These are phyloP conservation scores for Diaporthe sp. DNA, from an alignment of 2,329 filamentous ascomycete species.

Conservation along the genomic window DNA sequence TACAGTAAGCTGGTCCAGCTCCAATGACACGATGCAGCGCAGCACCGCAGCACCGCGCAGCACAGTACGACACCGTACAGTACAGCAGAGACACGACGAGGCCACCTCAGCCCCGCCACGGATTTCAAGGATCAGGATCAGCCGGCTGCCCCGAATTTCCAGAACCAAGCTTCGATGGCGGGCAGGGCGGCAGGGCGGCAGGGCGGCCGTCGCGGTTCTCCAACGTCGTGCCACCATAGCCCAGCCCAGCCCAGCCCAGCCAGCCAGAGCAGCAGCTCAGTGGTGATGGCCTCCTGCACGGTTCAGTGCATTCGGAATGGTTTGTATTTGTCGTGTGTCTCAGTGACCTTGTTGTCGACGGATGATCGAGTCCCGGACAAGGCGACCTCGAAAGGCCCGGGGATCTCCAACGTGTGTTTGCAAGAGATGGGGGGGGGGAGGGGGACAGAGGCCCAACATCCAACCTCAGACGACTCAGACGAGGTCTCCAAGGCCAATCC, in stretches of 20 bases:
- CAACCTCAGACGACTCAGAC: constrained; percentile 5
- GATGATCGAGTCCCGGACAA: not conserved
- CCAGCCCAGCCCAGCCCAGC: not conserved
- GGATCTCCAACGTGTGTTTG: not conserved
- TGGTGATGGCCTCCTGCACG: constrained; percentile 8
- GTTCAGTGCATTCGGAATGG: not conserved
- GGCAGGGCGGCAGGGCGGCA: not conserved
- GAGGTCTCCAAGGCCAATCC: not conserved
- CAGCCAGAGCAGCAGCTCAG: not conserved
- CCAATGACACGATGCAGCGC: not conserved
- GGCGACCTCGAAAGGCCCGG: not conserved
- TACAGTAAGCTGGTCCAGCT: not conserved
- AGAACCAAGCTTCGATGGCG: constrained; percentile 10
- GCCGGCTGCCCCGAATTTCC: constrained; percentile 16
- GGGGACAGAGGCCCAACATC: not conserved
- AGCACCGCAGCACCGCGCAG: not conserved
- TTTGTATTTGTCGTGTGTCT: not conserved
- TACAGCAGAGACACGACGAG: not conserved
- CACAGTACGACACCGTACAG: not conserved
- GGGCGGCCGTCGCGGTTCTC: constrained; percentile 4
- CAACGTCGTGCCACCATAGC: constrained; percentile 10
- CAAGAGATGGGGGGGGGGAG: not conserved
- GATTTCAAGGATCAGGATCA: not conserved
- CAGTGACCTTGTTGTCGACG: not conserved
- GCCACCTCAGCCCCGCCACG: not conserved